Evolutionary conservation across 768 basidiomycete species (phyloP).

Genomic region (Gymnopilus dilepis): DNA sequence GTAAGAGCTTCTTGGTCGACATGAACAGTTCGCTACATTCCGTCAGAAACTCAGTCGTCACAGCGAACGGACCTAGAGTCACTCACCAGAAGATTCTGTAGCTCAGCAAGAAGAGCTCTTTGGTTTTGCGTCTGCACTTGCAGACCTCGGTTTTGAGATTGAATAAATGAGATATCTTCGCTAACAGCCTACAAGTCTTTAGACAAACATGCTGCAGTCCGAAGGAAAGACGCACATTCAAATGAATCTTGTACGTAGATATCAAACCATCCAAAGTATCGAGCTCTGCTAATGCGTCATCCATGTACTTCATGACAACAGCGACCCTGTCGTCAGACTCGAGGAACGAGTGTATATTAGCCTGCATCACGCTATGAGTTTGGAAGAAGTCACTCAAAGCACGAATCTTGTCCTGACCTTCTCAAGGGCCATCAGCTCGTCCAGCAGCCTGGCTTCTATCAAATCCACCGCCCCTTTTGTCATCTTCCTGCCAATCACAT

Average conservation of each 20-base stretch:
- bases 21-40: slow-evolving; percentile 85
- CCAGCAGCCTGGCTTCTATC: slow-evolving; percentile 86
- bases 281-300: slow-evolving; percentile 86
- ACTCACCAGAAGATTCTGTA: slow-evolving; percentile 85
- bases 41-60: not conserved
- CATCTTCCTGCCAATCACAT: slow-evolving; percentile 68
- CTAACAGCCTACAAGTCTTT: slow-evolving; percentile 73
- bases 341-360: slow-evolving; percentile 96
- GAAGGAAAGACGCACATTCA: slow-evolving; percentile 70
- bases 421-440: slow-evolving; percentile 92
- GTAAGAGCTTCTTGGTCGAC: slow-evolving; percentile 80
- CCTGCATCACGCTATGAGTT: slow-evolving; percentile 50
- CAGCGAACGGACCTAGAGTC: not conserved
- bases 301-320: slow-evolving; percentile 85
- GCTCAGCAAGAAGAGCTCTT: slow-evolving; percentile 77
- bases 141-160: slow-evolving; percentile 93
- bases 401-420: slow-evolving; percentile 61
- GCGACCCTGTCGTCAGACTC: slow-evolving; percentile 93
- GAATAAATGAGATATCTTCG: slow-evolving; percentile 95
- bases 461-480: slow-evolving; percentile 82
- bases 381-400: slow-evolving; percentile 5
- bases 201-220: not conserved
- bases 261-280: slow-evolving; percentile 90
- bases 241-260: slow-evolving; percentile 93
- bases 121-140: slow-evolving; percentile 99